Base-by-base conservation (phyloP, 305 asterid genomes). In the Fraxinus platypoda region DNA sequence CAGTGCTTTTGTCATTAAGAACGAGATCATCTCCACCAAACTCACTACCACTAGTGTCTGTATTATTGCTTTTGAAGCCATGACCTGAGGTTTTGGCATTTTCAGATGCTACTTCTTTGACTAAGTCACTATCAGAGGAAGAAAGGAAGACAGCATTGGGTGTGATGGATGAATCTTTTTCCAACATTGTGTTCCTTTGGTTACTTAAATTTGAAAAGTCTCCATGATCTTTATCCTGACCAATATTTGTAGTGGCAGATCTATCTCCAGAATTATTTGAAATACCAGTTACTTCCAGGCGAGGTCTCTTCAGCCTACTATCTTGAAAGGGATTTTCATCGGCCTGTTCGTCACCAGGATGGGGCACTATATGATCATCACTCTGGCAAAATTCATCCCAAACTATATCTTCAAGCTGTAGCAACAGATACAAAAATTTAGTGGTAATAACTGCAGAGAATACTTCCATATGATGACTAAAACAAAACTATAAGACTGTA, bases 291-390 rank as follows among this genome's bases (percentile, higher is more conserved):
- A 74, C 86, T 66, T 88, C 91, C 80, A 23, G 81, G 26, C 85
- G 81, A 81, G 83, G 88, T 80, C 83, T 90, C 87, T 88, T 88
- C 82, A 54, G 83, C 85, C 87, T 87, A 84, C 89, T 92, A 83
- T 87, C 81, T 8, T 37, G 84, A 79, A 71, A 80, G 81, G 88
- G 81, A 77, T 81, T 78, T 77, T 88, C 88, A 81, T 79, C 73
- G 21, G 82, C 75, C 49, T 59, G 83, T 49, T 43, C 87, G 30
- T 57, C 81, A 80, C 81, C 59, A 80, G 91, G 88, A 84, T 81
- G 87, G 25, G 97, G 95, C 49, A 94, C 98, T 88, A 89, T 88
- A 92, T 91, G 98, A 83, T 93, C 98, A 78, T 90, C 95, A 74
- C 84, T 86, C 77, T 33, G 89, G 80, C 88, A 88, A 83, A 93